Conservation (phyloP, 345 rosid genomes). For the Citrus inodora region DNA sequence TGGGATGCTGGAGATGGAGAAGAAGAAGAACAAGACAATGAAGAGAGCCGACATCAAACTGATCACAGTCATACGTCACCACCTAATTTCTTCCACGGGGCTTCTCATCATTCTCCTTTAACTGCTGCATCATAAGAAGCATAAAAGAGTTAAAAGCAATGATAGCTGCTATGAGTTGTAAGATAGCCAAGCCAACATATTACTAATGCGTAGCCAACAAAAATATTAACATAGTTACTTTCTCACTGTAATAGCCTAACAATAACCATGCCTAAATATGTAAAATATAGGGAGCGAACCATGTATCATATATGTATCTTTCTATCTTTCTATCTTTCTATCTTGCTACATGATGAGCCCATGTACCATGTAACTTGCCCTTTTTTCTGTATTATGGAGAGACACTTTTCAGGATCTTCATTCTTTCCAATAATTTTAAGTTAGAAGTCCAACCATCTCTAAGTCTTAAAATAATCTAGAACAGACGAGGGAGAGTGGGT, state of each 20-base stretch:
- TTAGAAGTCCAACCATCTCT: not conserved
- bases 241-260: not conserved
- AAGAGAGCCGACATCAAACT: not conserved
- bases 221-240: not conserved
- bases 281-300: not conserved
- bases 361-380: not conserved
- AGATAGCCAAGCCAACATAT: not conserved
- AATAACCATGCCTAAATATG: not conserved
- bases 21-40: conserved; percentile 17
- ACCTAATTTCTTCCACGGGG: conserved; percentile 25
- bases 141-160: too few relatives aligned
- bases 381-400: not conserved
- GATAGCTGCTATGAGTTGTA: not conserved
- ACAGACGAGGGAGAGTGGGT: not conserved
- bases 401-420: too few relatives aligned
- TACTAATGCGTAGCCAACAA: not conserved
- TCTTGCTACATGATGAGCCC: not conserved
- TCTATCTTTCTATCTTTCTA: too few relatives aligned
- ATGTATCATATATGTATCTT: not conserved
- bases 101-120: conserved; percentile 22
- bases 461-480: not conserved
- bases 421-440: not conserved
- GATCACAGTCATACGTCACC: conserved; percentile 10
- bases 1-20: conserved; percentile 68
- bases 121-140: conserved; percentile 25